Evolutionary conservation across 2,329 filamentous ascomycete genomes (phyloP), one percentile per base, ranked within the genome.

Genomic region (Shiraia sp.): DNA sequence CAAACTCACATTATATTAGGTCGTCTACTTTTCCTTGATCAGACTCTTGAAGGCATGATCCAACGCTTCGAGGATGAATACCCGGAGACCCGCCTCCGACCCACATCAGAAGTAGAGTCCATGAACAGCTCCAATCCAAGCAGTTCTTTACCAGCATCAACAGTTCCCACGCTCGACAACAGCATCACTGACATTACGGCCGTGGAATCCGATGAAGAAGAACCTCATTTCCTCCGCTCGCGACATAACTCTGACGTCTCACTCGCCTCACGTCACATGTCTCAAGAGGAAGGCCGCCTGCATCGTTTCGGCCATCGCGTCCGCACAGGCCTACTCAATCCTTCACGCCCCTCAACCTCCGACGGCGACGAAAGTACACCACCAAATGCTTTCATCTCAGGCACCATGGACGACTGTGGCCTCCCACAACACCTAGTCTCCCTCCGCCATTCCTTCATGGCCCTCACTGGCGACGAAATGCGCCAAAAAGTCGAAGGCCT

Each of bases 31-130:
- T 96, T 96, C 79, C 80, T 99, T 22, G 90, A 96, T 59, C 78
- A 87, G 47, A 97, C 93, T 0, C 78, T 99, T 8, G 80, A 90
- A 59, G 86, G 87, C 53, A 96, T 97, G 73, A 97, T 97, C 61
- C 85, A 89, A 65, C 87, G 93, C 19, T 99, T 97, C 65, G 93
- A 97, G 68, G 88, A 95, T 65, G 92, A 97, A 69, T 97, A 90
- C 59, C 93, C 93, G 0, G 92, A 97, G 63, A 95, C 88, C 1
- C 83, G 89, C 25, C 75, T 82, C 29, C 54, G 63, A 12, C 59
- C 64, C 19, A 8, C 19, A 13, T 53, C 54, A 19, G 61, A 68
- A 10, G 43, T 50, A 7, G 52, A 51, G 6, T 69, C 66, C 3
- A 51, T 52, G 0, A 50, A 58, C 31, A 69, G 63, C 40, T 69